A percentile compares a stretch with the other conserved stretches of the same genome.
Evolutionary conservation across 1,139 yeast genomes (phyloP).

Genomic region (Yamadazyma pseudoaaseri): DNA sequence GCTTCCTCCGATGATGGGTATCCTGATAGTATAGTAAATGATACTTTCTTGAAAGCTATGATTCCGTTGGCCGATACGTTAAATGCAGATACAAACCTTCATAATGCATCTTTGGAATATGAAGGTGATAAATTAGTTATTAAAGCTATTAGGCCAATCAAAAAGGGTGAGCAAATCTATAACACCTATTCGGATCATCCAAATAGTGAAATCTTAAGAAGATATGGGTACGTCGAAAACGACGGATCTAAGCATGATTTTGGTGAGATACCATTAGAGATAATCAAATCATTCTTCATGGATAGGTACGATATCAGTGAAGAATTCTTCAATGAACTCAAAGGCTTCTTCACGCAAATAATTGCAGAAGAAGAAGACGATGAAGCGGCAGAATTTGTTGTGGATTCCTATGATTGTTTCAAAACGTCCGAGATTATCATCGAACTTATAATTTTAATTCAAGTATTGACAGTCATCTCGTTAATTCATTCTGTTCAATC

Average conservation of each 20-base stretch:
- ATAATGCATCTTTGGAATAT: slow-evolving; percentile 71
- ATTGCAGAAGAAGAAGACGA: slow-evolving; percentile 35
- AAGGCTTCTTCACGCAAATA: slow-evolving; percentile 25
- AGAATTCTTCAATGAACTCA: slow-evolving; percentile 27
- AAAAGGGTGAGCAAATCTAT: slow-evolving; percentile 69
- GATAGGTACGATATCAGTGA: slow-evolving; percentile 19
- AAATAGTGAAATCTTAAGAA: slow-evolving; percentile 79
- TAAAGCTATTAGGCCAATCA: slow-evolving; percentile 64
- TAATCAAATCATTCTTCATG: slow-evolving; percentile 30
- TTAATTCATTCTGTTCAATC: slow-evolving; percentile 33
- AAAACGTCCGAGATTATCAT: slow-evolving; percentile 54
- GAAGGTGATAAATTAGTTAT: slow-evolving; percentile 51
- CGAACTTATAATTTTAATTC: slow-evolving; percentile 55
- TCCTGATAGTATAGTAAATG: slow-evolving; percentile 24
- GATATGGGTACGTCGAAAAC: slow-evolving; percentile 87
- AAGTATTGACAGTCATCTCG: slow-evolving; percentile 46
- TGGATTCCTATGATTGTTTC: slow-evolving; percentile 64
- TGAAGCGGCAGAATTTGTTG: slow-evolving; percentile 44
- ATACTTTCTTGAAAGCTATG: slow-evolving; percentile 71
- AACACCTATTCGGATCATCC: slow-evolving; percentile 92
- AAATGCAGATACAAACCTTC: slow-evolving; percentile 79
- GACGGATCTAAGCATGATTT: slow-evolving; percentile 76
- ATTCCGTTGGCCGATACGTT: slow-evolving; percentile 89
- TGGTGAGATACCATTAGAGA: slow-evolving; percentile 62
- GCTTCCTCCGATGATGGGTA: slow-evolving; percentile 24